phyloP scores from a whole-genome alignment of 83 land plant genomes.

The Larix sibirica region DNA sequence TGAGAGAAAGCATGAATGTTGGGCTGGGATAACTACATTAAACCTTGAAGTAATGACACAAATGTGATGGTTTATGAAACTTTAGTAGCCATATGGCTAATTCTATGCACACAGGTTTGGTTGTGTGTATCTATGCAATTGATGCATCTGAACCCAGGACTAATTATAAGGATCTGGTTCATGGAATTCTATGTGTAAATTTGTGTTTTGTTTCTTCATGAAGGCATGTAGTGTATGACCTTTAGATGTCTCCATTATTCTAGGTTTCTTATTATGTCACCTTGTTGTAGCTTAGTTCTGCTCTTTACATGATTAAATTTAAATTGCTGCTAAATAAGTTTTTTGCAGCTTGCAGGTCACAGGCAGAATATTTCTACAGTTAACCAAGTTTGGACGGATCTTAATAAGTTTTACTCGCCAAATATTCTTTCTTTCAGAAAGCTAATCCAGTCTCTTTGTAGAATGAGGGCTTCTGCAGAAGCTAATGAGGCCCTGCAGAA shows the following conservation, averaged over 20 bases:
- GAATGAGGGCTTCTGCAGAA: constrained; percentile 31
- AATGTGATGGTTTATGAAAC: no score
- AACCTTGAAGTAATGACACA: no score
- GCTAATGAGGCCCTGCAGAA: constrained; percentile 34
- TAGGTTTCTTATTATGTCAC: background rate
- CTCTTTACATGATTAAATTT: background rate
- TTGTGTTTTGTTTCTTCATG: background rate
- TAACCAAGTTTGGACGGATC: constrained; percentile 59
- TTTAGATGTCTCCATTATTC: constrained; percentile 8
- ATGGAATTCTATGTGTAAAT: no score
- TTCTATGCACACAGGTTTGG: no score
- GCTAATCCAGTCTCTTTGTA: constrained; percentile 46
- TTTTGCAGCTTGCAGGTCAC: constrained; percentile 57
- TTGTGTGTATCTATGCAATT: no score
- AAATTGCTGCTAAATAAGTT: background rate
- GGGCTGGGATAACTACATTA: no score
- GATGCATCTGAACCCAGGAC: no score
- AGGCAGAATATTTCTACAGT: constrained; percentile 43
- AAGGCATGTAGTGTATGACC: background rate
- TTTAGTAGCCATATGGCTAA: no score
- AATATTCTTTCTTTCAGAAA: constrained; percentile 32
- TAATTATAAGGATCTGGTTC: no score
- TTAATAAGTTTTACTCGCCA: constrained; percentile 24
- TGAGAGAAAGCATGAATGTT: no score
- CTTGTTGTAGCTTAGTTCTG: background rate